These are phyloP conservation scores for Taxillus chinensis DNA, from an alignment of 164 flowering plant species.

Conservation along the genomic window DNA sequence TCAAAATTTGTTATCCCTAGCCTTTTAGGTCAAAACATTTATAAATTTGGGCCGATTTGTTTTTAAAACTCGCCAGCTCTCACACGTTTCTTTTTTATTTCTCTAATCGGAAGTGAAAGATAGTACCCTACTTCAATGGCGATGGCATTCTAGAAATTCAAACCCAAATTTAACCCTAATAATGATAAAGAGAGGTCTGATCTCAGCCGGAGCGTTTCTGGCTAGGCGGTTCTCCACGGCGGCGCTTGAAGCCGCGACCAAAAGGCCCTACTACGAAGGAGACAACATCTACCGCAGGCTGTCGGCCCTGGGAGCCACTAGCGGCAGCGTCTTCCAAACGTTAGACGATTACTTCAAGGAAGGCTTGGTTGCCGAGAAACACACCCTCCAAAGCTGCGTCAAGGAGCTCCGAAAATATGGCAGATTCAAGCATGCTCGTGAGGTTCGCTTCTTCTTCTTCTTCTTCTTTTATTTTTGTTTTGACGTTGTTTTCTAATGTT, in stretches of 20 bases:
- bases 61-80: too few species aligned
- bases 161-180: too few species aligned
- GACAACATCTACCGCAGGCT: too few species aligned
- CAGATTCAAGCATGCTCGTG: constrained; percentile 15
- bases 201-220: not conserved
- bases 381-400: constrained; percentile 10
- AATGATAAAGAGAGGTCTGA: not conserved
- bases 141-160: too few species aligned
- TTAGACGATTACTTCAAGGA: constrained; percentile 16
- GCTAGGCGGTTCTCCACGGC: not conserved
- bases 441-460: constrained; percentile 13
- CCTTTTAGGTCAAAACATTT: too few species aligned
- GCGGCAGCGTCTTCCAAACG: constrained; percentile 1
- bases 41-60: too few species aligned
- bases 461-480: not conserved
- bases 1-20: too few species aligned
- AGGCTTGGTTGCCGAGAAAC: constrained; percentile 4
- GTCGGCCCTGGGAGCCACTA: too few species aligned
- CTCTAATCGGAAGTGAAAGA: too few species aligned
- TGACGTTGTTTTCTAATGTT: not conserved
- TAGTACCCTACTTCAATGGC: too few species aligned
- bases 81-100: too few species aligned
- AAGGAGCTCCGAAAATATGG: constrained; percentile 15
- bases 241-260: not conserved
- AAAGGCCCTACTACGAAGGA: not conserved